Evolutionary conservation across 2,329 filamentous ascomycete species (phyloP).

Genomic region (Alternaria arborescens): DNA sequence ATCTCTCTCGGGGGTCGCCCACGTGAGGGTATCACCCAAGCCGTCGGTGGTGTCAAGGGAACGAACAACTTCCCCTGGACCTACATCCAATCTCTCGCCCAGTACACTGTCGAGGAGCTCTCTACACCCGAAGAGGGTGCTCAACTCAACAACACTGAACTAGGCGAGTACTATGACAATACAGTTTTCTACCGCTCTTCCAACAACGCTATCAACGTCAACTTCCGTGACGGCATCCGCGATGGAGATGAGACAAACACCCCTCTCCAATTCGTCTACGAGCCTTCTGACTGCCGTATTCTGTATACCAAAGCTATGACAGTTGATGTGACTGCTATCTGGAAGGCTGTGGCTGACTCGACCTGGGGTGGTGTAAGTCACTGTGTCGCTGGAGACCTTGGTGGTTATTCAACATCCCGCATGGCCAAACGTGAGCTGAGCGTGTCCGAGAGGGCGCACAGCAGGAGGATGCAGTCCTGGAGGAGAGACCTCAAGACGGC

Average conservation of each 20-base stretch:
- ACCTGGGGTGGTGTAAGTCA: conserved; percentile 44
- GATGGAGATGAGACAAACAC: conserved; percentile 52
- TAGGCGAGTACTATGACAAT: conserved; percentile 44
- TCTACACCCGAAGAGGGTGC: conserved; percentile 35
- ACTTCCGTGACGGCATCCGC: conserved; percentile 54
- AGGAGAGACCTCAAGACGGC: conserved; percentile 34
- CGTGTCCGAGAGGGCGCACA: conserved; percentile 32
- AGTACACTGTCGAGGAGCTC: conserved; percentile 32
- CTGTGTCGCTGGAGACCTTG: conserved; percentile 46
- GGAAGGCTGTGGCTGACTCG: conserved; percentile 57
- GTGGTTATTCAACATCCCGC: conserved; percentile 21
- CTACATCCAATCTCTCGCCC: conserved; percentile 41
- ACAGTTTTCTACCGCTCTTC: conserved; percentile 43
- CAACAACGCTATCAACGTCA: conserved; percentile 42
- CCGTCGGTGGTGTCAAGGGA: conserved; percentile 72
- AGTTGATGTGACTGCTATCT: conserved; percentile 61
- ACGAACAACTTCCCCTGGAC: conserved; percentile 49
- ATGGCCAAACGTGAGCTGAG: conserved; percentile 38
- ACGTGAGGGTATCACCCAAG: conserved; percentile 59
- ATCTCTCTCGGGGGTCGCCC: conserved; percentile 69
- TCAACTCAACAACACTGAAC: conserved; percentile 41
- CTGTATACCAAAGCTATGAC: conserved; percentile 68
- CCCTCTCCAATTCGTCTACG: conserved; percentile 69
- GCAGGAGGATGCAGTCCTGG: conserved; percentile 42
- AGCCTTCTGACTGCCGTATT: conserved; percentile 68